Conservation (phyloP, 805 yeast species). For the Candida tibetensis region DNA sequence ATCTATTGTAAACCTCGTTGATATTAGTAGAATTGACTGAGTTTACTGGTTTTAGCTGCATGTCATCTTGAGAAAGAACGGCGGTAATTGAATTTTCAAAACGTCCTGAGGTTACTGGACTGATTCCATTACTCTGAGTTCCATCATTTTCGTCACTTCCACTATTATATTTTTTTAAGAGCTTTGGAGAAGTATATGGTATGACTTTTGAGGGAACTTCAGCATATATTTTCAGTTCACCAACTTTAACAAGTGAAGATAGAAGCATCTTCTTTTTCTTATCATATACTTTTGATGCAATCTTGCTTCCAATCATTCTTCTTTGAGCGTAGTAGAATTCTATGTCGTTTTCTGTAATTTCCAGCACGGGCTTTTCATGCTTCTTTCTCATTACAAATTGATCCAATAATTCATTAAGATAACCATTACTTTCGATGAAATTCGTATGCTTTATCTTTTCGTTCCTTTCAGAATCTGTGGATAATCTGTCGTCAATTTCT, state of each 20-base stretch:
- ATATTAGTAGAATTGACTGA: slow-evolving; percentile 19
- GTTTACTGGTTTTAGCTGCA: slow-evolving; percentile 15
- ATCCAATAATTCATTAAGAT: background rate
- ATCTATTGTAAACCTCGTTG: slow-evolving; percentile 30
- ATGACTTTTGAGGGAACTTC: slow-evolving; percentile 33
- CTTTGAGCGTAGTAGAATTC: slow-evolving; percentile 12
- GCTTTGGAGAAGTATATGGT: slow-evolving; percentile 36
- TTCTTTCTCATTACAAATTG: background rate
- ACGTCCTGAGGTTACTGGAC: slow-evolving; percentile 1
- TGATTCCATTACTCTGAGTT: background rate
- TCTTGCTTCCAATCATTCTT: slow-evolving; percentile 28
- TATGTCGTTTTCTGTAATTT: background rate
- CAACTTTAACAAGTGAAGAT: slow-evolving; percentile 31
- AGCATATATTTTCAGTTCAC: slow-evolving; percentile 32
- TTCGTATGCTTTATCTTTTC: slow-evolving; percentile 36
- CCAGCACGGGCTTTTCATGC: slow-evolving; percentile 6
- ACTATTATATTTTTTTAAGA: slow-evolving; percentile 36
- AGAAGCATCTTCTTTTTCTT: slow-evolving; percentile 38
- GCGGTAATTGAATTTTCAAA: slow-evolving; percentile 3
- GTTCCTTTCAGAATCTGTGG: slow-evolving; percentile 21
- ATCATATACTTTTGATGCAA: slow-evolving; percentile 24
- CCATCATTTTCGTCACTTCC: slow-evolving; percentile 13
- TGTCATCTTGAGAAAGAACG: slow-evolving; percentile 4
- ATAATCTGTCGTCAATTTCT: slow-evolving; percentile 34
- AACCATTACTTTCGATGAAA: slow-evolving; percentile 14